A percentile compares a stretch with the other conserved stretches of the same genome.
These are phyloP conservation scores for Solanum aculeatissimum DNA, from an alignment of 305 asterid species.

Conservation along the genomic window DNA sequence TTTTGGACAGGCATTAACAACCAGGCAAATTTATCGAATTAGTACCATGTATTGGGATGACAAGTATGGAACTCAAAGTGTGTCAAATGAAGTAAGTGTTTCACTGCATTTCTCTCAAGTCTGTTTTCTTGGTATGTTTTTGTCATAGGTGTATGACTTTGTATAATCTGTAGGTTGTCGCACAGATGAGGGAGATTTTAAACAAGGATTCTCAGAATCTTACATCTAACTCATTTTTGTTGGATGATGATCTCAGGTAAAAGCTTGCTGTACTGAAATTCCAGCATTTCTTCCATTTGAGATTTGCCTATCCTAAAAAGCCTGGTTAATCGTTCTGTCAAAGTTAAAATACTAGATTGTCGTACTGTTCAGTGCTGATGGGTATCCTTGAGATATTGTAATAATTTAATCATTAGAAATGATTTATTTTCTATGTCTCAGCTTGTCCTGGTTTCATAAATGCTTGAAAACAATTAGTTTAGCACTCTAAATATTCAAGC, in stretches of 20 bases:
- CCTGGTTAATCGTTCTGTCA: background rate
- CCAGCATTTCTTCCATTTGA: background rate
- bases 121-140: background rate
- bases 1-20: conserved; percentile 61
- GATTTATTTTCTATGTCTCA: background rate
- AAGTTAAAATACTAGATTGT: background rate
- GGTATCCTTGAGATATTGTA: background rate
- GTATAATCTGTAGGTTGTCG: conserved; percentile 58
- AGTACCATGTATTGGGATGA: conserved; percentile 99
- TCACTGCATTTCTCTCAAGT: background rate
- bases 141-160: background rate
- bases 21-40: conserved; percentile 93
- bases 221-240: conserved; percentile 83
- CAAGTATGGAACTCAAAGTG: conserved; percentile 96
- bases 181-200: conserved; percentile 90
- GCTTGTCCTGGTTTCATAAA: background rate
- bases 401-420: background rate
- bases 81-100: conserved; percentile 72
- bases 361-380: background rate
- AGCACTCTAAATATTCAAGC: background rate
- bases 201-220: conserved; percentile 76
- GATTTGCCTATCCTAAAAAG: background rate
- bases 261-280: background rate
- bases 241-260: conserved; percentile 95
- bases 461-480: background rate